Percentiles rank a stretch among this genome's conserved stretches.
phyloP scores from a whole-genome alignment of 257 asterid genomes.

The Fraxinus americana region DNA sequence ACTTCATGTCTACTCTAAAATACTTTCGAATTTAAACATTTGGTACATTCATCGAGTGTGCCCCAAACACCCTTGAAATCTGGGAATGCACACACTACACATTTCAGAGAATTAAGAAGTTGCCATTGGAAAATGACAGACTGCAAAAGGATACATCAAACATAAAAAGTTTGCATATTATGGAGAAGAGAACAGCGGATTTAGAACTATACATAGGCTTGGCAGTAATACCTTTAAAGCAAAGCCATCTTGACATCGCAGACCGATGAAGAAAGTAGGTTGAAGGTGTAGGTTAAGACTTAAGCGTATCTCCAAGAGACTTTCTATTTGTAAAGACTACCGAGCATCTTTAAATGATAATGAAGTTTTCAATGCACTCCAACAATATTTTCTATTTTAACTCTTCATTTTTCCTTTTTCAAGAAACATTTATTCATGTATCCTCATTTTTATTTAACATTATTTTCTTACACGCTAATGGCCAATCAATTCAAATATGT shows the following conservation, averaged over 20 bases:
- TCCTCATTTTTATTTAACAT: too few relatives aligned
- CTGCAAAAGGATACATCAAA: slow-evolving; percentile 1
- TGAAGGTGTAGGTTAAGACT: not conserved
- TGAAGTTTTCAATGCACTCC: too few relatives aligned
- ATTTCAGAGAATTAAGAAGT: not conserved
- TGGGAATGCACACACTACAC: not conserved
- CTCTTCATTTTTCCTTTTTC: too few relatives aligned
- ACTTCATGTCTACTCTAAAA: not conserved
- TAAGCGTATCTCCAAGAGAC: too few relatives aligned
- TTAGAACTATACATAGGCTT: not conserved
- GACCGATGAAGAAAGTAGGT: not conserved
- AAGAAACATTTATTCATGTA: too few relatives aligned
- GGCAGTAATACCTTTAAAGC: not conserved
- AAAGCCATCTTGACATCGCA: not conserved
- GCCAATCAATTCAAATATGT: too few relatives aligned
- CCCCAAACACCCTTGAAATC: not conserved
- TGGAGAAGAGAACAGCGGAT: not conserved
- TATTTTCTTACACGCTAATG: too few relatives aligned
- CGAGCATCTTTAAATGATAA: too few relatives aligned
- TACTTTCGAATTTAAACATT: not conserved
- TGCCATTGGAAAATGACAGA: not conserved
- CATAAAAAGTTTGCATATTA: not conserved
- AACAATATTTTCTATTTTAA: too few relatives aligned
- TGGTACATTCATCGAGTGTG: not conserved
- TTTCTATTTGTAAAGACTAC: too few relatives aligned